phyloP scores from a whole-genome alignment of 225 moss, liverwort and hornwort species.

The Anthoceros angustus region DNA sequence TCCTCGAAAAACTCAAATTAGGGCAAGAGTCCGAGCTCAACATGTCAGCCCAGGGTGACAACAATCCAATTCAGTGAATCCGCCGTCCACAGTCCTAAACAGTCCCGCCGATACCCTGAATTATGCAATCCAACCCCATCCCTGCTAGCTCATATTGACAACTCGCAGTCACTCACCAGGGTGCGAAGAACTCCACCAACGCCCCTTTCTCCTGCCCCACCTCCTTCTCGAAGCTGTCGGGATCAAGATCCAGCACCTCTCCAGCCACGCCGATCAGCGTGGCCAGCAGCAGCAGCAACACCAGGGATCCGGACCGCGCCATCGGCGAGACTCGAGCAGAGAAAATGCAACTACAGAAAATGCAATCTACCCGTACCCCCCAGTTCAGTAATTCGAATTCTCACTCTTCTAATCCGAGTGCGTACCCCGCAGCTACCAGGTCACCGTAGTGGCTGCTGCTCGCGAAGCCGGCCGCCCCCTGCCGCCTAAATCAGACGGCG shows the following conservation, averaged over 20 bases:
- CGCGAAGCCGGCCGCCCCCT: too few species aligned
- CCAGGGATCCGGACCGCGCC: slow-evolving; percentile 14
- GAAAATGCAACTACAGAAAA: too few species aligned
- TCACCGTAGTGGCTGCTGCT: too few species aligned
- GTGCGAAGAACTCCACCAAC: slow-evolving; percentile 94
- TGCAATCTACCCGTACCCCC: too few species aligned
- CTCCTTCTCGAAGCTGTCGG: slow-evolving; percentile 58
- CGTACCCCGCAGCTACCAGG: too few species aligned
- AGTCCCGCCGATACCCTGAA: not conserved
- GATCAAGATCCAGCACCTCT: slow-evolving; percentile 51
- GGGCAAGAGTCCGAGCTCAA: too few species aligned
- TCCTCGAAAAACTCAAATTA: too few species aligned
- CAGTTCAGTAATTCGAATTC: too few species aligned
- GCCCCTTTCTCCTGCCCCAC: slow-evolving; percentile 65
- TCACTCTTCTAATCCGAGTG: too few species aligned
- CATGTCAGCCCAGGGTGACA: too few species aligned
- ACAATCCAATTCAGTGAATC: slow-evolving; percentile 3
- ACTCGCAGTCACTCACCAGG: slow-evolving; percentile 39
- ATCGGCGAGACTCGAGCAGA: too few species aligned
- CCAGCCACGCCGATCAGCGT: slow-evolving; percentile 12
- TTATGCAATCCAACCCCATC: not conserved
- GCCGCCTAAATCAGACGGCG: too few species aligned
- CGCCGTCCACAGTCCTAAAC: not conserved
- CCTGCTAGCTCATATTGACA: not conserved
- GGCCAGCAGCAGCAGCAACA: slow-evolving; percentile 14